Evolutionary conservation across 306 rosid species (phyloP).

Genomic region (Crotalaria pallida): DNA sequence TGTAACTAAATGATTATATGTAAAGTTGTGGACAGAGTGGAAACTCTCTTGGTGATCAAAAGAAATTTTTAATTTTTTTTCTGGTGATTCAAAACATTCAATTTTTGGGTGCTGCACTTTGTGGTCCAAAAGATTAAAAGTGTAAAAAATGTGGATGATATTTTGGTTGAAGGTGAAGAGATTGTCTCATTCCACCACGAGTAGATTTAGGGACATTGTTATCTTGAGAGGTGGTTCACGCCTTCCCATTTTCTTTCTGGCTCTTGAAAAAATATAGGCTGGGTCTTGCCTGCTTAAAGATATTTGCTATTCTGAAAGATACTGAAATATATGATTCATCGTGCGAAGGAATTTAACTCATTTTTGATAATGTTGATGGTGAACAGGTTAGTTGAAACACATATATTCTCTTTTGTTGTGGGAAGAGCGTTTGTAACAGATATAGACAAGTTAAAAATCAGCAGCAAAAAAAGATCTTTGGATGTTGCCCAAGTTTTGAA

Average conservation of each 20-base stretch:
- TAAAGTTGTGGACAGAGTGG: not conserved
- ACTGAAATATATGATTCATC: constrained; percentile 10
- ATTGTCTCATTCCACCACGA: not conserved
- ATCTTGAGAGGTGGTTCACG: not conserved
- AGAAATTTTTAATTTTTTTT: constrained; percentile 9
- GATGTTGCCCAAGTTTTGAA: constrained; percentile 63
- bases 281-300: not conserved
- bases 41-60: not conserved
- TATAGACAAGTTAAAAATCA: constrained; percentile 81
- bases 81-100: too few species aligned
- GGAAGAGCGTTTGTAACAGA: constrained; percentile 99
- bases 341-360: constrained; percentile 20
- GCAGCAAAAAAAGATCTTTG: constrained; percentile 79
- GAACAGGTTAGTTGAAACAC: constrained; percentile 96
- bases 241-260: constrained; percentile 1
- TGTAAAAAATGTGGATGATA: not conserved
- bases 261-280: constrained; percentile 14
- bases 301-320: constrained; percentile 4
- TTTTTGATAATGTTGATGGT: constrained; percentile 28
- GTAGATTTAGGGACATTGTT: constrained; percentile 2
- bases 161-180: constrained; percentile 1
- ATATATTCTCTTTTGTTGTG: constrained; percentile 96
- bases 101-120: not conserved
- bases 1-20: constrained; percentile 2
- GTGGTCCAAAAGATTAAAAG: constrained; percentile 8